A percentile compares a stretch with the other conserved stretches of the same genome.
Conservation (phyloP, 305 asterid species). For the Solanum hybrid region DNA sequence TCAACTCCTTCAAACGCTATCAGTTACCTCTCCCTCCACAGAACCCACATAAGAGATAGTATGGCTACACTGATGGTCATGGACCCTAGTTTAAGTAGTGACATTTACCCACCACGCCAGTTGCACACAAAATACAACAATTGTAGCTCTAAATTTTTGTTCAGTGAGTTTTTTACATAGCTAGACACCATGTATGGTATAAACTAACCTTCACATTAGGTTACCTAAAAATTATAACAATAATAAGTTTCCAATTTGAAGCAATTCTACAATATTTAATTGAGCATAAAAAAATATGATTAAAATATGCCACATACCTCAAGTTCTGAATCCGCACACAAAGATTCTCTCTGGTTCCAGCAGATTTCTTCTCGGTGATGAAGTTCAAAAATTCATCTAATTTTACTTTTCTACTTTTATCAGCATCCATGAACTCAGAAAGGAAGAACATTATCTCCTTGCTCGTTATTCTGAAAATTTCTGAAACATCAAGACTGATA, state of each 20-base stretch:
- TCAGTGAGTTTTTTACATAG: background rate
- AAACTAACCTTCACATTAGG: background rate
- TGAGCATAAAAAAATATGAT: background rate
- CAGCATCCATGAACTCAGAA: conserved; percentile 48
- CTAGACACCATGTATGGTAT: background rate
- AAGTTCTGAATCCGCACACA: conserved; percentile 68
- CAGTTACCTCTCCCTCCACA: background rate
- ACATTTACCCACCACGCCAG: background rate
- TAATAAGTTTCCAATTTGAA: background rate
- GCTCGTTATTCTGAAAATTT: conserved; percentile 54
- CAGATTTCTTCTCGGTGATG: conserved; percentile 52
- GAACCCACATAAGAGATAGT: background rate
- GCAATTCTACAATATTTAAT: background rate
- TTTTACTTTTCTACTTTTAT: conserved; percentile 30
- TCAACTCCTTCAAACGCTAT: background rate
- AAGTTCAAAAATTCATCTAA: conserved; percentile 57
- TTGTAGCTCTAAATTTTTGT: background rate
- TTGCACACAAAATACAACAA: background rate
- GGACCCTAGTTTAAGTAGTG: background rate
- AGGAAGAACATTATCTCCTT: conserved; percentile 59
- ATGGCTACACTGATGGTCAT: background rate
- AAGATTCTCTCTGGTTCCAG: conserved; percentile 51
- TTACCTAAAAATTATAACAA: background rate
- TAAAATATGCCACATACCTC: conserved; percentile 46
- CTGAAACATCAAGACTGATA: conserved; percentile 43